Conservation (phyloP, 129 eudicot genomes). For the Flaveria ramosissima region DNA sequence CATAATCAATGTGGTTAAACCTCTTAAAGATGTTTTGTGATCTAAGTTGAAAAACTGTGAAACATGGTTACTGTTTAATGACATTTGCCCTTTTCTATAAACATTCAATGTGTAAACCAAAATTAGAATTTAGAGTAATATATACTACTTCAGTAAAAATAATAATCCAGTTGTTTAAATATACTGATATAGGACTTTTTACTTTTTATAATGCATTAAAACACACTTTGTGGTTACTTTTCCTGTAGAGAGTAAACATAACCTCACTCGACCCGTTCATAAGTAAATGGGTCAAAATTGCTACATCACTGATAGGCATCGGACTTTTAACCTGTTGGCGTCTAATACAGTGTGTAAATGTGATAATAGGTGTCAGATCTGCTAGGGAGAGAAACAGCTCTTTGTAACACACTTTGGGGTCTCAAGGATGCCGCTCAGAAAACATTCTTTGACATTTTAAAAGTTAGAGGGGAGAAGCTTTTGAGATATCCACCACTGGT, state of each 20-base stretch:
- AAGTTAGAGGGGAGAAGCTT: constrained; percentile 93
- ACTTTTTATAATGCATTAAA: neutral
- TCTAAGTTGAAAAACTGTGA: neutral
- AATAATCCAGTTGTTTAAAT: neutral
- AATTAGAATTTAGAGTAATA: neutral
- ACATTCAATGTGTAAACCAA: neutral
- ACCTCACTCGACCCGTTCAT: neutral
- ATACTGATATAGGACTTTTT: neutral
- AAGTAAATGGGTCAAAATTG: neutral
- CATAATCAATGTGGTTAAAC: neutral
- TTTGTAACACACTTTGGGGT: constrained; percentile 83
- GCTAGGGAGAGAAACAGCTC: constrained; percentile 90
- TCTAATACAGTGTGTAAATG: constrained; percentile 6
- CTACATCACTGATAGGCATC: neutral
- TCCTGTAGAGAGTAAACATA: neutral
- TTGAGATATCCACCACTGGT: constrained; percentile 84
- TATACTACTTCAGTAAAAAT: neutral
- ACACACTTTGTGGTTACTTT: neutral
- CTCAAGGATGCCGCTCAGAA: constrained; percentile 96
- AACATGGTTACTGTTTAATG: neutral
- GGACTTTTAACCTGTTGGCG: constrained; percentile 4
- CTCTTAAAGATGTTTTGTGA: neutral
- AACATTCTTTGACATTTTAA: constrained; percentile 85
- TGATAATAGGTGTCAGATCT: constrained; percentile 79
- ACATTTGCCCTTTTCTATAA: neutral